Conservation (phyloP, 73 alveolate species). For the Tetrahymena malaccensis region DNA sequence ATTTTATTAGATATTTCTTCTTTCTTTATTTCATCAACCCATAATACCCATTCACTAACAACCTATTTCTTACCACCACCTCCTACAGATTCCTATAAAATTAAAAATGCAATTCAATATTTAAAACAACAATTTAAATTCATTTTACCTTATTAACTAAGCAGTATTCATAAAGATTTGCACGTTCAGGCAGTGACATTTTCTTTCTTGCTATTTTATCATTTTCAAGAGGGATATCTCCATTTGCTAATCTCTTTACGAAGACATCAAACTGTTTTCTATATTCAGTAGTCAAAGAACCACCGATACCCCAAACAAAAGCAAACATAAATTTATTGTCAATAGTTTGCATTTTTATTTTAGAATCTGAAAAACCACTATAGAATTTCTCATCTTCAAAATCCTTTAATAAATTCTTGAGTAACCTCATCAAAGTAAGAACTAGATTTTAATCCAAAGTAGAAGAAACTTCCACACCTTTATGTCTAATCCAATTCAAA, state of each 20-base stretch:
- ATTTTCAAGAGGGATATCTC: constrained; percentile 65
- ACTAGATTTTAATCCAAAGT: constrained; percentile 64
- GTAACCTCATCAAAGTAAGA: constrained; percentile 40
- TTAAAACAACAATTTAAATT: not conserved
- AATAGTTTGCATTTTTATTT: constrained; percentile 22
- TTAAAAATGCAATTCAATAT: not conserved
- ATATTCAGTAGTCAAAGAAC: constrained; percentile 84
- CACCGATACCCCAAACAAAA: constrained; percentile 96
- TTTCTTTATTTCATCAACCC: constrained; percentile 84
- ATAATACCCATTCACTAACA: constrained; percentile 71
- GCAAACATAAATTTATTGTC: constrained; percentile 71
- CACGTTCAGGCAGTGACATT: constrained; percentile 93
- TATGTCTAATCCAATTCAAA: not conserved
- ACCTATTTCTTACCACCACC: constrained; percentile 8
- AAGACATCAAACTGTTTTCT: constrained; percentile 83
- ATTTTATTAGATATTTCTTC: constrained; percentile 81
- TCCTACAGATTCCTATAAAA: not conserved
- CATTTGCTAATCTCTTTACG: constrained; percentile 82
- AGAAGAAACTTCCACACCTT: constrained; percentile 64
- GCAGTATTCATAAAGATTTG: constrained; percentile 90
- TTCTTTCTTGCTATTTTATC: constrained; percentile 70
- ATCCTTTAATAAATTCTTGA: constrained; percentile 56
- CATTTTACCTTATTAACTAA: constrained; percentile 71
- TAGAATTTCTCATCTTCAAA: constrained; percentile 68
- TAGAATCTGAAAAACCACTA: constrained; percentile 17